These are phyloP conservation scores for Aspergillus melleus DNA, from an alignment of 2,329 filamentous ascomycete genomes.

Conservation along the genomic window DNA sequence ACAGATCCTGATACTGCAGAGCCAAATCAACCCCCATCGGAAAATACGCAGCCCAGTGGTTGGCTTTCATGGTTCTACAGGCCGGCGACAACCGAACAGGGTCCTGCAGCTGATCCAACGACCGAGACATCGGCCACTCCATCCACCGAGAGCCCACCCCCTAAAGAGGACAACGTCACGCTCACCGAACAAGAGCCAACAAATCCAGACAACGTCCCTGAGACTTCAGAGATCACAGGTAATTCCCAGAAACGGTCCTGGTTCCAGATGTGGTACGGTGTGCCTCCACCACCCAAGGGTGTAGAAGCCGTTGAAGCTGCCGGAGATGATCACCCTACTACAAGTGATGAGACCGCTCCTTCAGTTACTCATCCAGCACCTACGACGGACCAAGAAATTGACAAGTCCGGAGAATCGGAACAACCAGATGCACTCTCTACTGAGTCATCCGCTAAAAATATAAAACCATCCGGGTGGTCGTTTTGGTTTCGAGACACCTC, in stretches of 20 bases:
- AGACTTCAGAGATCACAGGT: conserved; percentile 14
- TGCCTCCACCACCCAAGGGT: conserved; percentile 25
- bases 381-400: conserved; percentile 15
- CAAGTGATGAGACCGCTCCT: conserved; percentile 13
- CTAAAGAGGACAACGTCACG: conserved; percentile 14
- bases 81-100: conserved; percentile 17
- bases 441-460: conserved; percentile 21
- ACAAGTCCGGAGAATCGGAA: conserved; percentile 12
- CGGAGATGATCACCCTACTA: conserved; percentile 12
- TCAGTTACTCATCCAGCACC: conserved; percentile 12
- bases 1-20: conserved; percentile 8
- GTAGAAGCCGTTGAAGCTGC: conserved; percentile 28
- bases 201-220: conserved; percentile 13
- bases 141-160: conserved; percentile 8
- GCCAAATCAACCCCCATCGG: conserved; percentile 9
- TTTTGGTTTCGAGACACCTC: conserved; percentile 42
- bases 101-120: conserved; percentile 10
- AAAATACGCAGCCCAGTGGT: conserved; percentile 24
- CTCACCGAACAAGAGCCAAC: conserved; percentile 8
- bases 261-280: conserved; percentile 47
- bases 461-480: conserved; percentile 40
- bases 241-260: conserved; percentile 42
- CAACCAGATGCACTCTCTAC: conserved; percentile 16
- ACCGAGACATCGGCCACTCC: conserved; percentile 16
- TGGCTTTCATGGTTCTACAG: conserved; percentile 44